Conservation (phyloP, 441 rosid genomes). For the Euphorbia celastroides region DNA sequence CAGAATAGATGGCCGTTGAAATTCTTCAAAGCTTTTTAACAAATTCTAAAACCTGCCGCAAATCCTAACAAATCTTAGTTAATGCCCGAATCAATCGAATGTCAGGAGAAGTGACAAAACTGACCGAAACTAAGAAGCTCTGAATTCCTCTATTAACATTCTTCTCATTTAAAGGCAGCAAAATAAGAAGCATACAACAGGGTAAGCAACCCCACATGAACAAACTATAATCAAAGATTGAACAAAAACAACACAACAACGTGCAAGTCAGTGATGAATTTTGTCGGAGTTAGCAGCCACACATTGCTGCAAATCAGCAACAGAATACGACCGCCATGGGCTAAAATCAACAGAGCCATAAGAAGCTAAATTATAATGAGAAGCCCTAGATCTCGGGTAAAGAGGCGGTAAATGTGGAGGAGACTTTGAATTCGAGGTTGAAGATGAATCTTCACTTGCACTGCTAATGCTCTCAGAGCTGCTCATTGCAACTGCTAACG, state of each 20-base stretch:
- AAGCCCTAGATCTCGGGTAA: conserved; percentile 41
- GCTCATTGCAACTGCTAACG: conserved; percentile 69
- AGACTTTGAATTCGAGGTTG: conserved; percentile 37
- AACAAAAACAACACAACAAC: too few species aligned
- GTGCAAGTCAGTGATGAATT: conserved; percentile 14
- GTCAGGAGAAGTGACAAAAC: too few species aligned
- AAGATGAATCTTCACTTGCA: conserved; percentile 43
- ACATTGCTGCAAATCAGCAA: conserved; percentile 54
- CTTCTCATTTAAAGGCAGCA: too few species aligned
- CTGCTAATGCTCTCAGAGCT: conserved; percentile 52
- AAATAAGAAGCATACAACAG: conserved; percentile 3
- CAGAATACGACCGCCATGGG: conserved; percentile 50
- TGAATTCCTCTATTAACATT: too few species aligned
- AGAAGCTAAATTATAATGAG: conserved; percentile 27
- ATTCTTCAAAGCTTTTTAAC: too few species aligned
- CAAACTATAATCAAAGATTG: not conserved
- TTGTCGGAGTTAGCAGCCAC: conserved; percentile 16
- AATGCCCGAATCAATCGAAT: too few species aligned
- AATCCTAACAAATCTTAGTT: too few species aligned
- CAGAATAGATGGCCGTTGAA: too few species aligned
- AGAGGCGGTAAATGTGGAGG: conserved; percentile 66
- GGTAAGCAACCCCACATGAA: not conserved
- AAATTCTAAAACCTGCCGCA: too few species aligned
- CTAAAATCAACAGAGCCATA: too few species aligned
- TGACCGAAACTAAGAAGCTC: too few species aligned